A percentile compares a stretch with the other conserved stretches of the same genome.
Conservation (phyloP, 148 eudicot genomes). For the Oxyria digyna region DNA sequence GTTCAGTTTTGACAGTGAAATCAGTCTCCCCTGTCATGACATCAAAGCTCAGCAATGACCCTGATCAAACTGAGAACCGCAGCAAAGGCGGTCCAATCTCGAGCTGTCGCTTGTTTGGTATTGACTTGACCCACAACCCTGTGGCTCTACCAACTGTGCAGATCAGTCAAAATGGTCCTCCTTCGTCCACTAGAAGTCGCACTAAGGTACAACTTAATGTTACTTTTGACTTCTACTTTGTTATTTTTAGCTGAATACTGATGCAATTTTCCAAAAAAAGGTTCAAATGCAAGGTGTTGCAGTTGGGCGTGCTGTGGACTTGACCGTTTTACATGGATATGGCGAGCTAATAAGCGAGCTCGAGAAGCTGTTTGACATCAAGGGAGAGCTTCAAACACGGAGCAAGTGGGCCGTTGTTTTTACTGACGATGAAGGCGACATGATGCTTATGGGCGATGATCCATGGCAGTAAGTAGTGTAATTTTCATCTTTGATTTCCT, state of each 20-base stretch:
- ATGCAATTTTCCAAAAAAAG: conserved; percentile 15
- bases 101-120: conserved; percentile 67
- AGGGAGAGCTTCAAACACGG: conserved; percentile 52
- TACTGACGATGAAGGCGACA: conserved; percentile 88
- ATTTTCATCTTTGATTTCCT: background rate
- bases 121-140: conserved; percentile 38
- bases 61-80: conserved; percentile 19
- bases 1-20: conserved; percentile 15
- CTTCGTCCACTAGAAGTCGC: conserved; percentile 47
- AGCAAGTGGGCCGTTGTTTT: conserved; percentile 69
- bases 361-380: conserved; percentile 72
- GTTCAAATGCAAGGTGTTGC: conserved; percentile 97
- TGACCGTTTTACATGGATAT: conserved; percentile 45
- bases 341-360: conserved; percentile 51
- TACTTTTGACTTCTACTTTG: too few relatives aligned
- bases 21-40: conserved; percentile 13
- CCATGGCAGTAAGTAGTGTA: conserved; percentile 61
- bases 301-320: conserved; percentile 90
- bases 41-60: conserved; percentile 20
- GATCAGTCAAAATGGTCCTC: conserved; percentile 8
- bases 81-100: conserved; percentile 27
- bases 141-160: background rate
- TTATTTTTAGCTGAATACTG: too few relatives aligned
- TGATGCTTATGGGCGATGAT: conserved; percentile 90
- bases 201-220: conserved; percentile 81